Base-by-base conservation (phyloP, 2,329 filamentous ascomycete genomes). In the Hymenoscyphus scutula region DNA sequence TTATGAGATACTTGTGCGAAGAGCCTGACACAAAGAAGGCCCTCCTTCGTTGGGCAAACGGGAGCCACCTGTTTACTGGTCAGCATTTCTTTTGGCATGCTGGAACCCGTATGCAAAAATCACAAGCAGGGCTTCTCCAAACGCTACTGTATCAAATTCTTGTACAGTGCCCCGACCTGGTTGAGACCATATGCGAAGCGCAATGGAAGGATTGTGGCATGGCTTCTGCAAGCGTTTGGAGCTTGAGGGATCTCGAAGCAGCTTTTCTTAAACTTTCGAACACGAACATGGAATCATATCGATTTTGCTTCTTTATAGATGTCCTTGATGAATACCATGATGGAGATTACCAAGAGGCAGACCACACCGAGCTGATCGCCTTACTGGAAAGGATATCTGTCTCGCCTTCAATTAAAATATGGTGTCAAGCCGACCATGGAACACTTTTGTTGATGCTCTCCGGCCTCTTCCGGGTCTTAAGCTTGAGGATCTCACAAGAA, bases 21-120 rank as follows among this genome's bases (percentile, higher is more conserved):
- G 5, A 45, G 4, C 4, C 5, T 17, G 3, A 13, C 15, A 45
- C 38, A 15, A 19, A 5, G 3, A 3, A 45, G 15, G 15, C 19
- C 15, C 19, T 45, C 5, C 4, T 5, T 3, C 13, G 13, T 17
- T 45, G 38, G 38, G 13, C 38, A 5, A 19, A 19, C 38, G 19
- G 19, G 3, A 5, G 5, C 19, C 38, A 5, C 3, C 38, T 45
- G 5, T 34, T 72, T 3, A 75, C 73, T 0, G 77, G 77, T 0
- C 75, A 74, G 0, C 80, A 77, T 68, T 81, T 79, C 67, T 80
- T 81, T 61, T 81, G 78, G 79, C 78, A 73, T 2, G 74, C 74
- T n/a, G 77, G 76, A 6, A 76, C 74, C 1, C 8, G 15, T 13
- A 37, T 61, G 27, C 61, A 67, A 53, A 62, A 62, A 48, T 64